Base-by-base conservation (phyloP, 352 stramenopile genomes). In the Globisporangium spinosum region DNA sequence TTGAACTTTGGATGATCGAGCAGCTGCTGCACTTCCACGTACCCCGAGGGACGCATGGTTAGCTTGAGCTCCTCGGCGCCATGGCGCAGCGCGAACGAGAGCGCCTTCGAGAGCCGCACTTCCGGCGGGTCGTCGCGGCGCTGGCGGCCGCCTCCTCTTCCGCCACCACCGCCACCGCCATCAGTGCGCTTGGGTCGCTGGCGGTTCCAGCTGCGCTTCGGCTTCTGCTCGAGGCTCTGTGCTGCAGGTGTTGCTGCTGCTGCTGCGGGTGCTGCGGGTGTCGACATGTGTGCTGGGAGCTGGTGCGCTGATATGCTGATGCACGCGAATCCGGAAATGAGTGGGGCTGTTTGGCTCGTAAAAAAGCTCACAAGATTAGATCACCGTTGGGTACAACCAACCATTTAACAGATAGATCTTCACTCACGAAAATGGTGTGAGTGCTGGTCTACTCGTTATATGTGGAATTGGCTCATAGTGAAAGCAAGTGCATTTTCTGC, bases 81-180 rank as follows among this genome's bases (percentile, higher is more conserved):
- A 62, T 94, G 88, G 61, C 88, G 86, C 56, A 95, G 70, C 56
- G 80, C 86, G 62, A 86, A 95, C 43, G 88, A 78, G 49, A 95
- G 77, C 40, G 75, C 77, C 74, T 95, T 95, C 35, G 86, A 93
- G 57, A 94, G 69, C 2, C 77, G 86, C 67, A 94, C 83, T 32
- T 89, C 77, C 0, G 78, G 80, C 15, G 81, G 58, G 53, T 87
- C 82, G 45, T 77, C 59, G 62, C 58, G 62, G n/a, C 75, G 73
- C 0, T 77, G 76, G 8, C 25, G 23, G 35, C 35, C 35, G 2
- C 35, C 35, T 43, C 35, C 35, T 43, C 35, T 43, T 43, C 29
- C 29, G 3, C 29, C 29, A 32, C 29, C 29, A 7, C 53, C 53
- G 5, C 51, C 22, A 34, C 53, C 23, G 15, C 54, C 54, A 20